phyloP scores from a whole-genome alignment of 2,329 filamentous ascomycete species.

The Zymoseptoria brevis region DNA sequence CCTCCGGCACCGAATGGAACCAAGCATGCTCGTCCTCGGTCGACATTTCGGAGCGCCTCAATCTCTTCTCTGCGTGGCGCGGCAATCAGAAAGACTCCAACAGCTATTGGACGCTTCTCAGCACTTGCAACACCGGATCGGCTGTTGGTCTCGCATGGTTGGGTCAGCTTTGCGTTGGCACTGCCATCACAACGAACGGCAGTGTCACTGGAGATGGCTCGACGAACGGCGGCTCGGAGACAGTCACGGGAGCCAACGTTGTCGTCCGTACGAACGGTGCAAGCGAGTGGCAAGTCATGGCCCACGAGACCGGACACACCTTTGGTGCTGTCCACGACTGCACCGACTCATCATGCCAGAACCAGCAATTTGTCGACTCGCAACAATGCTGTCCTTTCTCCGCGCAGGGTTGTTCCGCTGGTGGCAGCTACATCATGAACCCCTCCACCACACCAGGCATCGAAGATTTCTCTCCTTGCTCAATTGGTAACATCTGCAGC shows the following conservation, averaged over 20 bases:
- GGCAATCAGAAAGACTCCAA: conserved; percentile 69
- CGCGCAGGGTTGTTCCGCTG: conserved; percentile 60
- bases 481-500: conserved; percentile 87
- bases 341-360: conserved; percentile 55
- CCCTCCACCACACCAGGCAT: conserved; percentile 71
- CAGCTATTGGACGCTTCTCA: conserved; percentile 88
- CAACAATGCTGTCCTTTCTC: conserved; percentile 77
- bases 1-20: conserved; percentile 73
- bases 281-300: conserved; percentile 91
- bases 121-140: conserved; percentile 68
- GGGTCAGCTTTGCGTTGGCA: conserved; percentile 67
- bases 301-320: conserved; percentile 88
- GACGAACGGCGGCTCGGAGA: conserved; percentile 50
- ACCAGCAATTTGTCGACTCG: conserved; percentile 51
- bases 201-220: conserved; percentile 32
- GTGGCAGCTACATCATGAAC: conserved; percentile 87
- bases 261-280: conserved; percentile 62
- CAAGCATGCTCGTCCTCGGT: conserved; percentile 55
- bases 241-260: conserved; percentile 78
- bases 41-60: conserved; percentile 69
- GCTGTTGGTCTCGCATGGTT: conserved; percentile 92
- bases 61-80: conserved; percentile 83
- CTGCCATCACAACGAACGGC: conserved; percentile 42
- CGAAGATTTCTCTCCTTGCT: conserved; percentile 75
- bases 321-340: conserved; percentile 97